These are phyloP conservation scores for Sporothrix sp. DNA, from an alignment of 2,329 filamentous ascomycete genomes.

Conservation along the genomic window DNA sequence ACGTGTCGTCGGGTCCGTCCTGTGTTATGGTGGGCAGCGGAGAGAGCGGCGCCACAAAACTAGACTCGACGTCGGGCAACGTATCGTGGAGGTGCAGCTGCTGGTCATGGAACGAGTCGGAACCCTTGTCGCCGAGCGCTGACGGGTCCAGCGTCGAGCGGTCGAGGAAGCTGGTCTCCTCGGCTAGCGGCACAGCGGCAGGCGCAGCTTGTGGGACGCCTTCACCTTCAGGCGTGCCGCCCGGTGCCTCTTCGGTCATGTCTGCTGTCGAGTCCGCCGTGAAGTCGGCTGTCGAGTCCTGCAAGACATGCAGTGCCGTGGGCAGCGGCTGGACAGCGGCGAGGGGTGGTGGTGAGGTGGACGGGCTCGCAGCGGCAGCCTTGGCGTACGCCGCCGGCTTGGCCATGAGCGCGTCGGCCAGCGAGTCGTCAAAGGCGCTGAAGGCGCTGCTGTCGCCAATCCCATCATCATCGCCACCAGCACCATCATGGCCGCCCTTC, in stretches of 20 bases:
- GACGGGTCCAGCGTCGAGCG: constrained; percentile 22
- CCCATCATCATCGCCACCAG: neutral
- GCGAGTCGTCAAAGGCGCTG: neutral
- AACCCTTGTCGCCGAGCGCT: constrained; percentile 27
- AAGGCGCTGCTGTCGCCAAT: constrained; percentile 5
- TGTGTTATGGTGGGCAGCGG: constrained; percentile 41
- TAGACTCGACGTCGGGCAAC: constrained; percentile 55
- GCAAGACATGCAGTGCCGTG: neutral
- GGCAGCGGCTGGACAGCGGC: neutral
- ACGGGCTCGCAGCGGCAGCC: neutral
- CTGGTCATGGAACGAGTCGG: constrained; percentile 44
- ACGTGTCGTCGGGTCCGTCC: constrained; percentile 48
- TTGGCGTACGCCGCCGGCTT: neutral
- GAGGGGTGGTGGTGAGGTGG: neutral
- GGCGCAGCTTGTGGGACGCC: neutral
- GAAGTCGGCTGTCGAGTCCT: neutral
- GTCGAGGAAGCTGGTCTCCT: constrained; percentile 29
- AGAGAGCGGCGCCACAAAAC: constrained; percentile 50
- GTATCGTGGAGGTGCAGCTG: constrained; percentile 46
- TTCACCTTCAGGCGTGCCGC: neutral
- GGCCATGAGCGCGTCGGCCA: neutral
- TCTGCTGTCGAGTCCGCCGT: neutral
- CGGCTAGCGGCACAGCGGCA: neutral
- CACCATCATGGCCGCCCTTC: constrained; percentile 11
- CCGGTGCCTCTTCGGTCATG: neutral